Evolutionary conservation across 495 filamentous ascomycete genomes (phyloP).

Genomic region (Aspergillus ostianus): DNA sequence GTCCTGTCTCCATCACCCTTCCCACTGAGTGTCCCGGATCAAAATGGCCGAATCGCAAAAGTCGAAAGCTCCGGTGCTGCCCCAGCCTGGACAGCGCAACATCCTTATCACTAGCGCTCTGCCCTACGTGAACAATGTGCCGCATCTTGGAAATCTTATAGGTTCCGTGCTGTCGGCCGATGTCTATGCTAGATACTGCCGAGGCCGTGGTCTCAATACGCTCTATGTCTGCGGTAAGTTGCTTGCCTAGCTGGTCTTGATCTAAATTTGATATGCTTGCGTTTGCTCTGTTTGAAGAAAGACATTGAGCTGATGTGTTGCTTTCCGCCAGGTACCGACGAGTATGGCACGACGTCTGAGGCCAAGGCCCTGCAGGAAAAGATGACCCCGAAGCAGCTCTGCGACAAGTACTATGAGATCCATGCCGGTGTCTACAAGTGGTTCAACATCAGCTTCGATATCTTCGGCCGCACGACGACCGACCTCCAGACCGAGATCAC

Average conservation of each 20-base stretch:
- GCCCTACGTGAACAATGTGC: slow-evolving; percentile 95
- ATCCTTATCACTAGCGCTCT: slow-evolving; percentile 57
- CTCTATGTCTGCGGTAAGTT: slow-evolving; percentile 8
- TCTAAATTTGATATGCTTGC: slow-evolving; percentile 13
- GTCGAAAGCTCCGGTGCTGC: slow-evolving; percentile 2
- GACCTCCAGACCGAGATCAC: slow-evolving; percentile 80
- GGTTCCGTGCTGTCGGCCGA: slow-evolving; percentile 84
- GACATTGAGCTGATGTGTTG: background rate
- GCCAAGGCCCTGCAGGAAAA: slow-evolving; percentile 71
- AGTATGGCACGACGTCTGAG: slow-evolving; percentile 87
- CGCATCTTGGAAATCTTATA: slow-evolving; percentile 91
- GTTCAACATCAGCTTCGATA: slow-evolving; percentile 83
- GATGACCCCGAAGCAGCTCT: slow-evolving; percentile 68
- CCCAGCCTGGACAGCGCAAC: slow-evolving; percentile 14
- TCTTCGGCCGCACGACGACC: slow-evolving; percentile 82
- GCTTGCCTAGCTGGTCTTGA: background rate
- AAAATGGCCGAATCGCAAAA: slow-evolving; percentile 4
- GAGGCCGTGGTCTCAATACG: slow-evolving; percentile 5
- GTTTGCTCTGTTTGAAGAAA: slow-evolving; percentile 21
- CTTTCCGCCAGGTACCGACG: slow-evolving; percentile 71
- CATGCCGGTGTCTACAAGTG: slow-evolving; percentile 86
- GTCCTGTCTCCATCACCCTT: background rate
- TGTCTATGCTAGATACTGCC: slow-evolving; percentile 54
- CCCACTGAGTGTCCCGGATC: background rate
- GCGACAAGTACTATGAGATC: slow-evolving; percentile 80